Base-by-base conservation (phyloP, 2,329 filamentous ascomycete genomes). In the Thielaviopsis euricoi region DNA sequence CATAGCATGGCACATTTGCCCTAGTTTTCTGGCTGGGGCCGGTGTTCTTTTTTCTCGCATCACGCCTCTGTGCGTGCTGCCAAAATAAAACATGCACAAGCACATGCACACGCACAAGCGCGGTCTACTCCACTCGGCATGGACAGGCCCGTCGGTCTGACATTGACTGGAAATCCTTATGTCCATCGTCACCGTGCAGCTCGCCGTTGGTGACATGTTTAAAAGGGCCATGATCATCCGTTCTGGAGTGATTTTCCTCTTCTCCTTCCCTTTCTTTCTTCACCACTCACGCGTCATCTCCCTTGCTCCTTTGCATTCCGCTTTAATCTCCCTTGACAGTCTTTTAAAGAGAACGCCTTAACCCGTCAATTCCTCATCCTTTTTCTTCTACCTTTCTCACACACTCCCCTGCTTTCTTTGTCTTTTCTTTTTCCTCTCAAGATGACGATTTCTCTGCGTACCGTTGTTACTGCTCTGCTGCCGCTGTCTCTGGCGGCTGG, bases 391-490 rank as follows among this genome's bases (percentile, higher is more conserved):
- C 19, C 29, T 33, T 9, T 23, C n/a, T 52, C 26, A 19, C 26
- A 17, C 23, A n/a, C n/a, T 29, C 29, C 25, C 23, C 51, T 2
- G 15, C 26, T 19, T 13, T 43, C 15, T 40, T 33, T 22, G 37
- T 23, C 52, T n/a, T 26, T n/a, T 23, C 23, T 49, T 22, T 52
- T 9, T 52, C n/a, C n/a, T n/a, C n/a, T 55, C 43, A 58, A 21
- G 1, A 58, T 52, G 57, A 58, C 46, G 57, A 29, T 55, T 53
- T 58, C 58, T 21, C 40, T 59, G 17, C 29, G 58, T 12, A 21
- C 49, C 52, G n/a, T 59, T 49, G n/a, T 23, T 21, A 49, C 37
- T 10, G 43, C 46, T 15, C 25, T 57, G 29, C 21, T 57, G 52
- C 52, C 55, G n/a, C 43, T 57, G 10, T 37, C 55, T 17, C 33